These are phyloP conservation scores for Aureobasidium sp. DNA, from an alignment of 2,329 filamentous ascomycete species.

Conservation along the genomic window DNA sequence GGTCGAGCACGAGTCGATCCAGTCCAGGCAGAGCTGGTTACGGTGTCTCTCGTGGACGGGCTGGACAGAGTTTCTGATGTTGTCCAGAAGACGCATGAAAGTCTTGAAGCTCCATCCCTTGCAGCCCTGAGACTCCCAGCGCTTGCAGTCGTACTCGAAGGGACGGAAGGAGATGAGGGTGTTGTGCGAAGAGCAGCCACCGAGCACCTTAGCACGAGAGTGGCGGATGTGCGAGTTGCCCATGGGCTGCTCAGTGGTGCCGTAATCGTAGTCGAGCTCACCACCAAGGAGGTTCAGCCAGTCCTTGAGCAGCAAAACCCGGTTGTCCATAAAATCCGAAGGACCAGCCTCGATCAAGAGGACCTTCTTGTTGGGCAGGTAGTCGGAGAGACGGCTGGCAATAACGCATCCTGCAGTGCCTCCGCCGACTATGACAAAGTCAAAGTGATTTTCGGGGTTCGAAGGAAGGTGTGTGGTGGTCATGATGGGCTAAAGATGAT, in stretches of 20 bases:
- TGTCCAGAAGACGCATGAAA: slow-evolving; percentile 74
- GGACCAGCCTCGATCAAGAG: slow-evolving; percentile 84
- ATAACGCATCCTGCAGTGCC: slow-evolving; percentile 83
- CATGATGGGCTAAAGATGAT: slow-evolving; percentile 39
- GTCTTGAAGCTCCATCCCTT: slow-evolving; percentile 81
- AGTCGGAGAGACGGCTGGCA: slow-evolving; percentile 70
- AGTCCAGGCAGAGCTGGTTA: slow-evolving; percentile 87
- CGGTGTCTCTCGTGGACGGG: slow-evolving; percentile 78
- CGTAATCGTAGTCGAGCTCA: slow-evolving; percentile 86
- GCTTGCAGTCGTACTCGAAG: slow-evolving; percentile 78
- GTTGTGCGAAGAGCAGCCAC: slow-evolving; percentile 90
- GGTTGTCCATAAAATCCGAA: slow-evolving; percentile 81
- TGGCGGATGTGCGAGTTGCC: slow-evolving; percentile 90
- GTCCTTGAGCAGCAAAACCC: slow-evolving; percentile 77
- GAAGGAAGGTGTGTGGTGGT: slow-evolving; percentile 62
- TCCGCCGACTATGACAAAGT: slow-evolving; percentile 80
- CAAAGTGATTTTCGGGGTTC: slow-evolving; percentile 60
- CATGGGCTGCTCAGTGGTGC: slow-evolving; percentile 80
- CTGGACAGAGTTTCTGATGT: slow-evolving; percentile 82
- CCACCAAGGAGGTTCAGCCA: slow-evolving; percentile 81
- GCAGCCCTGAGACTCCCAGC: slow-evolving; percentile 77
- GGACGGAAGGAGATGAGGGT: slow-evolving; percentile 89
- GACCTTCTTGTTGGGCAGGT: slow-evolving; percentile 73
- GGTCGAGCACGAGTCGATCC: slow-evolving; percentile 72
- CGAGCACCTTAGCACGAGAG: slow-evolving; percentile 85